These are phyloP conservation scores for Pyracantha coccinea DNA, from an alignment of 331 rosid genomes.

Conservation along the genomic window DNA sequence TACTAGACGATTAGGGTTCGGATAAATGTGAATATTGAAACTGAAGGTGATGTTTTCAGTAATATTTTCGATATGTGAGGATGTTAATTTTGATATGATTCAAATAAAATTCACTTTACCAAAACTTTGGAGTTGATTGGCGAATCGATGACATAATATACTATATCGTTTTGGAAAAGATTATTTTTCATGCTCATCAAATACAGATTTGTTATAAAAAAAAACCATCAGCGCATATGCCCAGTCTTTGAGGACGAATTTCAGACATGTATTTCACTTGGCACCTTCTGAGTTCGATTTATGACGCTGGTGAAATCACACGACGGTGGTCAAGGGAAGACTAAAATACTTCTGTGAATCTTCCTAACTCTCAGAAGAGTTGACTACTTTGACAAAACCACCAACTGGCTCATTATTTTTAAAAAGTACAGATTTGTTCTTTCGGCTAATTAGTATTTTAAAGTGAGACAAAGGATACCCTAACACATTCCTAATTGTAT, in stretches of 20 bases:
- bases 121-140: neutral
- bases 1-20: slow-evolving; percentile 16
- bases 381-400: too few relatives aligned
- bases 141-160: neutral
- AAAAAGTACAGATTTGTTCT: neutral
- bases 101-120: neutral
- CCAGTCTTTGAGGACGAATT: too few relatives aligned
- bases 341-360: too few relatives aligned
- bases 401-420: too few relatives aligned
- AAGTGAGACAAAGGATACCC: neutral
- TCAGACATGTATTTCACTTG: too few relatives aligned
- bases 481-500: neutral
- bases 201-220: too few relatives aligned
- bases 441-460: slow-evolving; percentile 3
- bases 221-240: too few relatives aligned
- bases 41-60: neutral
- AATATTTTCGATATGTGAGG: neutral
- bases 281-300: too few relatives aligned
- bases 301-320: too few relatives aligned
- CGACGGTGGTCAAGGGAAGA: rapidly evolving
- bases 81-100: neutral
- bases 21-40: neutral
- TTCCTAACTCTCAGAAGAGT: too few relatives aligned
- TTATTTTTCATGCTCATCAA: too few relatives aligned
- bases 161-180: too few relatives aligned